phyloP scores from a whole-genome alignment of 169 alveolate genomes.

The Plasmodium knowlesi region DNA sequence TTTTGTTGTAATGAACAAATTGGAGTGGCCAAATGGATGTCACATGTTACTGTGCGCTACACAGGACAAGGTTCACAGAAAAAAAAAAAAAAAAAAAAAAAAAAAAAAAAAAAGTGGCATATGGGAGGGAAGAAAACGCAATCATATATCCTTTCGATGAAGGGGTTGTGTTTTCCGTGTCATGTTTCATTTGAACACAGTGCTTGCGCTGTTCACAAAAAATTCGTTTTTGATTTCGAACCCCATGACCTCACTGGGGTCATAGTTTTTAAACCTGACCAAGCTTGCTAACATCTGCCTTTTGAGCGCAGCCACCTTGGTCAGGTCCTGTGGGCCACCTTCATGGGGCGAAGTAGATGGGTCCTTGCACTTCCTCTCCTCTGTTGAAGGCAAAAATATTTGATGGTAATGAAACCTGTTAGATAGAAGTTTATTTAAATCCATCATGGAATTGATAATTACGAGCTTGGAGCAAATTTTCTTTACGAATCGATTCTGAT shows the following conservation, averaged over 20 bases:
- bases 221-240: constrained; percentile 16
- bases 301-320: background rate
- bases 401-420: constrained; percentile 24
- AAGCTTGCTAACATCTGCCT: constrained; percentile 17
- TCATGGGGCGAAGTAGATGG: background rate
- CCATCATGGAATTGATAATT: background rate
- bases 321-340: background rate
- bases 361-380: background rate
- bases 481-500: background rate
- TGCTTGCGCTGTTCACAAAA: constrained; percentile 4
- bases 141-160: background rate
- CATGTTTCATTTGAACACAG: background rate
- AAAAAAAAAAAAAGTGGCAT: background rate
- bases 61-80: background rate
- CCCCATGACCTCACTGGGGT: background rate
- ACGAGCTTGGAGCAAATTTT: background rate
- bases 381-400: background rate
- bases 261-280: constrained; percentile 18
- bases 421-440: background rate
- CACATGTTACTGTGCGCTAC: background rate
- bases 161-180: background rate
- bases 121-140: background rate
- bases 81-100: no score
- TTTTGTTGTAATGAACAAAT: background rate
- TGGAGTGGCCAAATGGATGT: background rate